phyloP scores from a whole-genome alignment of 2,329 filamentous ascomycete species.

The Fusarium sterilihyphosum region DNA sequence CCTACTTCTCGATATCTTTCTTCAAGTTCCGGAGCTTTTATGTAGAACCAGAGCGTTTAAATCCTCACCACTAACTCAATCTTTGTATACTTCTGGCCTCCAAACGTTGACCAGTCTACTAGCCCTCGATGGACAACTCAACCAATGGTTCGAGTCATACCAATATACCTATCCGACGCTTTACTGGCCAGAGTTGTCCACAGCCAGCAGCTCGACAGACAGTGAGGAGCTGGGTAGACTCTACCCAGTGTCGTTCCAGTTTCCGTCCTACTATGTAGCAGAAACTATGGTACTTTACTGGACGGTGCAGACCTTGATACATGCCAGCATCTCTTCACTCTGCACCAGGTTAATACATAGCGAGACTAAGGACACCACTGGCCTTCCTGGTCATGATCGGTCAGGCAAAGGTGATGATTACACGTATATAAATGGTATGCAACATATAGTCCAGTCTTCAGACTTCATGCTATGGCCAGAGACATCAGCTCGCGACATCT shows the following conservation, averaged over 20 bases:
- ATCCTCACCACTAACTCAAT: rapidly evolving
- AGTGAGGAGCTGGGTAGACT: not conserved
- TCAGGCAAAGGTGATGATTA: rapidly evolving
- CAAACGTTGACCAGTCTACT: rapidly evolving
- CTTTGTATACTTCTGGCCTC: rapidly evolving
- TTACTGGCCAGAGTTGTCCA: not conserved
- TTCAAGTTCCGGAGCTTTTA: not conserved
- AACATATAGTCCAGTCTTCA: rapidly evolving
- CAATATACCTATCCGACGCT: not conserved
- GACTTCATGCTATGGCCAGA: rapidly evolving
- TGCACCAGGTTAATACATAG: rapidly evolving
- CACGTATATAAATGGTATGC: rapidly evolving
- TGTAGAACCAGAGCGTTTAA: rapidly evolving
- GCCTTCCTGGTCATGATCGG: too few species aligned
- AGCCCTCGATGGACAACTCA: rapidly evolving
- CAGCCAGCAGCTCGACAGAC: not conserved
- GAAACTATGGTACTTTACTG: not conserved
- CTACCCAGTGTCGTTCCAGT: not conserved
- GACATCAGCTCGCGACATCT: not conserved
- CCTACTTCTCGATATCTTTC: not conserved
- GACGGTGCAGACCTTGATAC: not conserved
- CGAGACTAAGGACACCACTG: rapidly evolving
- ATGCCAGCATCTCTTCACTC: not conserved
- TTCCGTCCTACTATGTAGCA: not conserved
- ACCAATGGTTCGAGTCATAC: not conserved